phyloP scores from a whole-genome alignment of 768 basidiomycete genomes.

The Mycena haematopus region DNA sequence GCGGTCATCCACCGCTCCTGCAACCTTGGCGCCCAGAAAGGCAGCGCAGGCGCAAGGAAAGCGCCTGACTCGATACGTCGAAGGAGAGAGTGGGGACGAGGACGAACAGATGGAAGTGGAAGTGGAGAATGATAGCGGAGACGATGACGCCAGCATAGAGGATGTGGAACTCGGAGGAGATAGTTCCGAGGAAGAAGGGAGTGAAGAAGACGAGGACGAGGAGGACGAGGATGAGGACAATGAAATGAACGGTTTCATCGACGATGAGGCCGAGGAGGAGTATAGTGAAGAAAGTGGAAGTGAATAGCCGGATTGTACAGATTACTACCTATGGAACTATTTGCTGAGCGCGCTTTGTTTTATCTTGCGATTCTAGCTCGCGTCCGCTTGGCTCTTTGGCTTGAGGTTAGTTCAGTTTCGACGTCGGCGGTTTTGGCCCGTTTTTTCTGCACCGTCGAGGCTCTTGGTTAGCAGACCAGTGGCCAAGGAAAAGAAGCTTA shows the following conservation, averaged over 20 bases:
- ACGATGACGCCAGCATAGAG: slow-evolving; percentile 78
- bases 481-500: slow-evolving; percentile 9
- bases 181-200: slow-evolving; percentile 59
- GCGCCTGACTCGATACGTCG: slow-evolving; percentile 64
- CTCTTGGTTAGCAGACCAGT: slow-evolving; percentile 17
- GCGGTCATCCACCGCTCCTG: slow-evolving; percentile 75
- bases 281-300: slow-evolving; percentile 59
- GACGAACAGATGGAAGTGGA: slow-evolving; percentile 64
- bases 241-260: slow-evolving; percentile 61
- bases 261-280: slow-evolving; percentile 68
- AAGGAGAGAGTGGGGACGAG: slow-evolving; percentile 81
- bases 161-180: slow-evolving; percentile 77
- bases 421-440: slow-evolving; percentile 7
- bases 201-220: slow-evolving; percentile 50
- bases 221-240: slow-evolving; percentile 53
- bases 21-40: slow-evolving; percentile 53
- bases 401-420: slow-evolving; percentile 12
- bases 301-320: slow-evolving; percentile 54
- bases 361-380: slow-evolving; percentile 27
- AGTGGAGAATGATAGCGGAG: slow-evolving; percentile 65
- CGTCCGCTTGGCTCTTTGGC: slow-evolving; percentile 7
- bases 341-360: slow-evolving; percentile 2
- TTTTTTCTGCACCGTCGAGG: slow-evolving; percentile 17
- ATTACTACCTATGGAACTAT: slow-evolving; percentile 24
- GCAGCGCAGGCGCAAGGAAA: slow-evolving; percentile 43